Evolutionary conservation across 176 grass and related monocot genomes (phyloP), one percentile per base, ranked within the genome.

Genomic region (Saccharum officinarum): DNA sequence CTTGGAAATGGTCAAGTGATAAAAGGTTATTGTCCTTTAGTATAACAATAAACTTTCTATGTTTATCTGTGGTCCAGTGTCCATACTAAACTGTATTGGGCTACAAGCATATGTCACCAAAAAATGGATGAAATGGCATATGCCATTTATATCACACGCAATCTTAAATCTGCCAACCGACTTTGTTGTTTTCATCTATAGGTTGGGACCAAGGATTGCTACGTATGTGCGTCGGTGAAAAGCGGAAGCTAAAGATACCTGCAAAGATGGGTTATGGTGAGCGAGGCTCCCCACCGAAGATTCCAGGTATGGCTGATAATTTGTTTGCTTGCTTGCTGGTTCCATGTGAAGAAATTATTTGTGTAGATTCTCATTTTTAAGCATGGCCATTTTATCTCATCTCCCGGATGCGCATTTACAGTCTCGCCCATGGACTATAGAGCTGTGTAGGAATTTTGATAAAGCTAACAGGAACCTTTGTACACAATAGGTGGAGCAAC

Each of bases 171-270:
- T 28, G 10, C 69, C 76, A 75, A 84, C 69, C 20, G 10, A 80
- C 7, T 10, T 80, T 70, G 54, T 81, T 57, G 89, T 78, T 73
- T 81, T 36, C 14, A 42, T 67, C 33, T 84, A 4, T 92, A 95
- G 96, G 96, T 71, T 98, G 91, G 96, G 96, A 98, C 85, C 93
- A 98, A 92, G 96, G 93, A 40, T 81, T 95, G 71, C 79, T 98
- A 80, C 88, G 93, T 84, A 95, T 98, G 93, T 98, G 93, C 44
- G 81, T 98, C 1, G 91, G 93, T 68, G 96, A 98, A 91, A 98
- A 98, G 86, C 77, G 96, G 77, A 98, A 95, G 81, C 73, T 98
- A 71, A 92, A 92, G 79, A 95, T 98, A 87, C 93, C 96, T 39
- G 79, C 96, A 63, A 94, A 92, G 79, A 92, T 96, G 89, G 96